phyloP scores from a whole-genome alignment of 352 stramenopile genomes.

The Globisporangium barbulae region DNA sequence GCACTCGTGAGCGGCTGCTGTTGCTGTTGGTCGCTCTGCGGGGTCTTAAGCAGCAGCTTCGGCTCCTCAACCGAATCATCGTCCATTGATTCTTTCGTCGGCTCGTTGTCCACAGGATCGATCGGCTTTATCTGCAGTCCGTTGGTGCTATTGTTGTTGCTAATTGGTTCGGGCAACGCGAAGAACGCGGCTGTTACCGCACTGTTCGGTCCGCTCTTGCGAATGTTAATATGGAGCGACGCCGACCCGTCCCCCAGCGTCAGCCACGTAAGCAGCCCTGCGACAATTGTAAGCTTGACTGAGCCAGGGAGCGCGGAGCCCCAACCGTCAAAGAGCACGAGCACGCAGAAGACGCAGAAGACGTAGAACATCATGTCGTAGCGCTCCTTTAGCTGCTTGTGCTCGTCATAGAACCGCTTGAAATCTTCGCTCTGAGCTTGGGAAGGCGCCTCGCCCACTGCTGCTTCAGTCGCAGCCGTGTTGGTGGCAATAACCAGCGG shows the following conservation, averaged over 20 bases:
- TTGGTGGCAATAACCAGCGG: conserved; percentile 2
- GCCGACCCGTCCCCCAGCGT: conserved; percentile 31
- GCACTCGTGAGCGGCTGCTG: conserved; percentile 2
- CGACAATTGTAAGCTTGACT: conserved; percentile 33
- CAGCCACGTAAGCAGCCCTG: conserved; percentile 36
- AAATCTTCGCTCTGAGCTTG: conserved; percentile 21
- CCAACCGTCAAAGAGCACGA: conserved; percentile 35
- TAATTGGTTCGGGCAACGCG: background rate
- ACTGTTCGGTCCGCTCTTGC: conserved; percentile 17
- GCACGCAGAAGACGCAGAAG: conserved; percentile 31
- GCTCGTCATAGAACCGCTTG: conserved; percentile 22
- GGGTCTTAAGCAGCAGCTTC: background rate
- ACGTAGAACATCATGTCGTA: conserved; percentile 32
- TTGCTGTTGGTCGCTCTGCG: background rate
- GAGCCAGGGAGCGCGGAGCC: conserved; percentile 26
- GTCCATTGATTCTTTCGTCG: background rate
- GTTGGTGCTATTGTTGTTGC: background rate
- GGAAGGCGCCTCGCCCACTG: conserved; percentile 4
- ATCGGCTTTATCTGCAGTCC: background rate
- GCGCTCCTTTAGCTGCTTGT: conserved; percentile 24
- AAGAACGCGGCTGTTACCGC: conserved; percentile 23
- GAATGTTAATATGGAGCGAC: conserved; percentile 42
- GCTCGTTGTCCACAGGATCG: background rate
- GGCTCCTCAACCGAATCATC: background rate
- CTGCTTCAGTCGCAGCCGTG: background rate